Percentiles rank a stretch among this genome's conserved stretches.
phyloP scores from a whole-genome alignment of 2,329 filamentous ascomycete genomes.

The Ascochyta fabae region DNA sequence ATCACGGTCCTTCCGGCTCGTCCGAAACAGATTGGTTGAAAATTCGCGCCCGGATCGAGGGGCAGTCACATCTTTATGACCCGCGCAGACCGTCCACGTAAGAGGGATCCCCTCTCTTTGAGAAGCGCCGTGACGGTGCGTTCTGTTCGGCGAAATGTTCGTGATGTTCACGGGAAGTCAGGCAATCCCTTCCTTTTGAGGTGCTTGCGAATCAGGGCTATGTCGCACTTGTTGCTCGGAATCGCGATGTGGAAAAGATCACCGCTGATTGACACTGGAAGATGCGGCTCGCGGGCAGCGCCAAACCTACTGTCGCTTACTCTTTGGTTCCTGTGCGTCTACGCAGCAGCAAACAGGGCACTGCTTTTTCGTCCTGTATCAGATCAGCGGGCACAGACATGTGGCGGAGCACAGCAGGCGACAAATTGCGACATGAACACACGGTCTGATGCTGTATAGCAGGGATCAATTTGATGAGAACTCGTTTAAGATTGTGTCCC shows the following conservation, averaged over 20 bases:
- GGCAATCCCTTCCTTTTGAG: constrained; percentile 26
- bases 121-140: constrained; percentile 27
- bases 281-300: constrained; percentile 31
- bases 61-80: constrained; percentile 47
- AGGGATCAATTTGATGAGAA: not conserved
- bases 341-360: constrained; percentile 1
- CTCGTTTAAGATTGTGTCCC: constrained; percentile 2
- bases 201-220: constrained; percentile 6
- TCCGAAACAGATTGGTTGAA: constrained; percentile 44
- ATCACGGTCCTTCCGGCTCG: constrained; percentile 30
- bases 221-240: constrained; percentile 21
- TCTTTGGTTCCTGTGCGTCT: constrained; percentile 4
- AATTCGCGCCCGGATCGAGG: constrained; percentile 30
- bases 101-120: constrained; percentile 25
- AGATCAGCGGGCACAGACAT: constrained; percentile 3
- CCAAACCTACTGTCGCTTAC: constrained; percentile 21
- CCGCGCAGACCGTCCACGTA: constrained; percentile 31
- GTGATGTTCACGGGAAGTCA: constrained; percentile 23
- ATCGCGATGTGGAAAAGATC: constrained; percentile 38
- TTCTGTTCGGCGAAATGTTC: constrained; percentile 35
- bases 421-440: not conserved
- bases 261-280: constrained; percentile 21
- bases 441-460: not conserved
- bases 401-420: constrained; percentile 2
- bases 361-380: constrained; percentile 7